Base-by-base conservation (phyloP, 2,329 filamentous ascomycete species). In the Leptographium flavum region DNA sequence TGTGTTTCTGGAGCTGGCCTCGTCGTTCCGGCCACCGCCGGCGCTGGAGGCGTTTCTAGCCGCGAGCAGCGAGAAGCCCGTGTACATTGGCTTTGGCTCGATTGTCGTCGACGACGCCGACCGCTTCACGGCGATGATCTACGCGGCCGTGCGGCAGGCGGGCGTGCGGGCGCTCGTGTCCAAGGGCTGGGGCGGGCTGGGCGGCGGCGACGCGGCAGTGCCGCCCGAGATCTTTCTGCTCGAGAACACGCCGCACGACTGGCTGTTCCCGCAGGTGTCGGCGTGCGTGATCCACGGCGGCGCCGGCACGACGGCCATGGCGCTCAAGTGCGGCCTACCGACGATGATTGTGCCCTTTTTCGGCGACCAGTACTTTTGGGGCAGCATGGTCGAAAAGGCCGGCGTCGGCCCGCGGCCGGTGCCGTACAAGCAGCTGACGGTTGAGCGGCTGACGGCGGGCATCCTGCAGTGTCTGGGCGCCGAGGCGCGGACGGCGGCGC, bases 331-430 rank as follows among this genome's bases (percentile, higher is more conserved):
- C 50, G 83, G 73, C 4, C 75, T 73, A 53, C 83, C 83, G 0
- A 85, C 79, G 5, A 81, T 86, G 74, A 73, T 87, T 23, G 79
- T 87, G 2, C 83, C 83, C 0, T 87, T 87, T 61, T 87, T 87
- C 52, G 83, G 83, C 3, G 83, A 87, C 55, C 83, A 87, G 58
- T 73, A 80, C 41, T 87, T 87, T 56, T 87, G 83, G 83, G 83
- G 82, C 2, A 67, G 69, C 17, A 83, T 83, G 75, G 69, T 87
- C 1, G 69, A 68, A 5, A 73, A 69, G 30, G 69, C 76, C 1
- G 71, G 73, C 23, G 81, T 80, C 1, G 83, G 83, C 1, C 78
- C 81, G 0, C 63, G 72, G 36, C 73, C 80, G 1, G 70, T 85
- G 9, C 81, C 81, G 0, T 83, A 84, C 61, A 85, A 84, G 60